Evolutionary conservation across 1,284 basidiomycete genomes (phyloP), one percentile per base, ranked within the genome.

Genomic region (Trichosporon sp.): DNA sequence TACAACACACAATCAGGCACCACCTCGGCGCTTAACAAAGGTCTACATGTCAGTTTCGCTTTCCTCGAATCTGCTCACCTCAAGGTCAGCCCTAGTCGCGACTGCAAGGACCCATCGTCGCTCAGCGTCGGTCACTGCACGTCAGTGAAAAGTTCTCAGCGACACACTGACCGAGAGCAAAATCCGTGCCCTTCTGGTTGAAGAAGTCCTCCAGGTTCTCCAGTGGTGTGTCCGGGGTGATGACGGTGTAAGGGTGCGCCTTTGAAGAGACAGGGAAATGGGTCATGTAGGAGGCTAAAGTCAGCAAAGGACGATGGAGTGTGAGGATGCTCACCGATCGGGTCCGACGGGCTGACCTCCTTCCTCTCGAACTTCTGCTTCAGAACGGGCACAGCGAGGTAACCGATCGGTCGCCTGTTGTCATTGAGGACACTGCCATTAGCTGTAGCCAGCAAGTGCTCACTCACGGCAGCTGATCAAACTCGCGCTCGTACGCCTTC

Each of bases 51-150:
- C 64, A 71, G 66, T 67, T 40, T 1, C 5, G 16, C 21, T 32
- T 38, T 12, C 26, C 19, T 19, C 32, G 21, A 7, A 21, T 11
- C 31, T 5, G 78, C 85, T 68, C 68, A 90, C 90, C 80, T 93
- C 89, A 21, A 96, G 84, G 81, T 96, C 93, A 59, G 91, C 88
- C 59, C 85, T 82, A 12, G 93, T 96, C 1, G 92, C 93, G 0
- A 96, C 90, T 0, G 87, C 93, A 43, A 95, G 87, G 0, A 95
- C 92, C 78, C 95, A 95, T 80, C 94, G 93, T 72, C 93, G 88
- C 68, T 88, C 88, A 61, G 85, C 82, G 80, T 96, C 93, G 5
- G 93, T 95, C 35, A 95, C 93, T 93, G 61, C 2, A 16, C 6
- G 46, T 72, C 65, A 73, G 65, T 51, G 37, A n/a, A 46, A n/a